Conservation (phyloP, 495 filamentous ascomycete genomes). For the Aspergillus baeticus region DNA sequence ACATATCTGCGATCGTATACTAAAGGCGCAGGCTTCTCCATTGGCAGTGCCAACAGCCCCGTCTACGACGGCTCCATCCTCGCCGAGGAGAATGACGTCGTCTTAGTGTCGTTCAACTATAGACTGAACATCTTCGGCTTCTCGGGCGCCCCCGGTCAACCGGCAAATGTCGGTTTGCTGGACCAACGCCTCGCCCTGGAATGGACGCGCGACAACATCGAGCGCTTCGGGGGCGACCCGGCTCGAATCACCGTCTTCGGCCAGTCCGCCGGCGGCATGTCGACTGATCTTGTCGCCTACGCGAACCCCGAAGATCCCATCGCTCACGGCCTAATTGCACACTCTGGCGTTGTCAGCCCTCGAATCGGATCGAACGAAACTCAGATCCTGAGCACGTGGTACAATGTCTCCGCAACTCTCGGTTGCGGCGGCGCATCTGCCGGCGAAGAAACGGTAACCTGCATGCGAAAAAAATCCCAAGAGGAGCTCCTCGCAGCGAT, state of each 20-base stretch:
- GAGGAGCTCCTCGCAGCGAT: slow-evolving; percentile 31
- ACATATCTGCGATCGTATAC: slow-evolving; percentile 4
- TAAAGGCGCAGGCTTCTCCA: slow-evolving; percentile 25
- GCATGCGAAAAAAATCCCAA: slow-evolving; percentile 40
- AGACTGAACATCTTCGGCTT: slow-evolving; percentile 36
- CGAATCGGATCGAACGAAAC: background rate
- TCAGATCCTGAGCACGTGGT: slow-evolving; percentile 24
- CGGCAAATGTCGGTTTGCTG: slow-evolving; percentile 29
- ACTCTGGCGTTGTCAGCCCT: slow-evolving; percentile 22
- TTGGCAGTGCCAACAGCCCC: slow-evolving; percentile 26
- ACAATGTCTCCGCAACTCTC: slow-evolving; percentile 35
- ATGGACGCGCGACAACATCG: slow-evolving; percentile 33
- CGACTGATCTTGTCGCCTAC: slow-evolving; percentile 22
- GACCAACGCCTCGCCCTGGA: slow-evolving; percentile 35
- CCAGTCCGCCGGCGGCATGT: slow-evolving; percentile 31
- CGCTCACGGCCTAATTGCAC: slow-evolving; percentile 21
- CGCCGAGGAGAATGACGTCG: slow-evolving; percentile 16
- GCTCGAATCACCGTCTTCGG: slow-evolving; percentile 30
- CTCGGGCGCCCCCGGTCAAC: slow-evolving; percentile 21
- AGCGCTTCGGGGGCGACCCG: slow-evolving; percentile 33
- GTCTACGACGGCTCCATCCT: slow-evolving; percentile 23
- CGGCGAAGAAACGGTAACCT: slow-evolving; percentile 33
- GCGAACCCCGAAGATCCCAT: slow-evolving; percentile 29
- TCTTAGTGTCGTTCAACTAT: slow-evolving; percentile 22
- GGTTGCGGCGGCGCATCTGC: slow-evolving; percentile 31